Conservation (phyloP, 768 basidiomycete genomes). For the Leucogyrophana mollusca region DNA sequence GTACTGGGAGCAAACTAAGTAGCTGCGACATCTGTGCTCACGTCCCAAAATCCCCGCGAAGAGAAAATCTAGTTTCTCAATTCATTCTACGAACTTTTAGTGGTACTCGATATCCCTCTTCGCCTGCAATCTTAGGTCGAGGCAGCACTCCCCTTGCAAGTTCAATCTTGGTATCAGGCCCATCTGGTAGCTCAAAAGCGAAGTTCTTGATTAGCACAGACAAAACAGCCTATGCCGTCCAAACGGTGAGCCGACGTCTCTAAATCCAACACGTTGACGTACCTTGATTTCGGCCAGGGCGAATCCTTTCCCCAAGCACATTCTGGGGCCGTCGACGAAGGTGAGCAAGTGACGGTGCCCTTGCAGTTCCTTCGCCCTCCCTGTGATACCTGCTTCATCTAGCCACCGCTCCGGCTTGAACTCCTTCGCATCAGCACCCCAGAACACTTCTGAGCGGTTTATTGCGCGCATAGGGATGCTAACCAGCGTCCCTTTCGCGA, state of each 20-base stretch:
- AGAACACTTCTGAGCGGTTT: conserved; percentile 38
- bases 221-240: conserved; percentile 37
- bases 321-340: conserved; percentile 42
- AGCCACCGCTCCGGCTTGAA: conserved; percentile 46
- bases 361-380: conserved; percentile 31
- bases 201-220: conserved; percentile 42
- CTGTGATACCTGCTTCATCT: conserved; percentile 23
- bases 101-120: conserved; percentile 21
- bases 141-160: conserved; percentile 3
- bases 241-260: background rate
- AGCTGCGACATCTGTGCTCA: no score
- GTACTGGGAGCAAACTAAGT: no score
- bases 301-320: conserved; percentile 42
- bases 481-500: conserved; percentile 39
- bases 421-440: conserved; percentile 42
- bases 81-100: conserved; percentile 1
- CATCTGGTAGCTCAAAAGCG: conserved; percentile 33
- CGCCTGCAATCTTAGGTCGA: conserved; percentile 11
- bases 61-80: no score
- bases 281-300: conserved; percentile 42
- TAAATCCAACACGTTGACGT: conserved; percentile 14
- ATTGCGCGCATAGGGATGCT: conserved; percentile 37
- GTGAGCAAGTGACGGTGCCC: conserved; percentile 39
- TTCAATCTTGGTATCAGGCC: conserved; percentile 20
- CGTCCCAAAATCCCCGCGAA: no score